phyloP scores from a whole-genome alignment of 345 rosid species.

The Noccaea bulbosa region DNA sequence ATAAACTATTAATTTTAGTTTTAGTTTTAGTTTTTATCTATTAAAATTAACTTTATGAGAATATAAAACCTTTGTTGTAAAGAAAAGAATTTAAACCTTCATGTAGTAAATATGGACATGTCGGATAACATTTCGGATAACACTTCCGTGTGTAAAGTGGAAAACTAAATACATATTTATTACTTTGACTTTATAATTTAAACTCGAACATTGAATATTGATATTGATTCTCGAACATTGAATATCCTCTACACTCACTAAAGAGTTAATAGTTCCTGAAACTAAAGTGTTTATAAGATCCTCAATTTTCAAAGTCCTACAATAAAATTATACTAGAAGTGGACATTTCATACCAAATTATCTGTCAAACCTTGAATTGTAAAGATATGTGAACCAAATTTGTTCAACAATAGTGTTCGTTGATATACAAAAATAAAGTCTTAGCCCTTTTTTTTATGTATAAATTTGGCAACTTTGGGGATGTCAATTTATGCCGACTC shows the following conservation, averaged over 20 bases:
- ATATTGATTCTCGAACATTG: neutral
- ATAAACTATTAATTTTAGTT: too few species aligned
- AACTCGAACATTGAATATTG: neutral
- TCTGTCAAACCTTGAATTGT: constrained; percentile 6
- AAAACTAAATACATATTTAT: neutral
- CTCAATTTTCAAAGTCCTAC: neutral
- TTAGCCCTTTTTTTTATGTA: too few species aligned
- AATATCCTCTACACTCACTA: neutral
- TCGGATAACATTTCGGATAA: neutral
- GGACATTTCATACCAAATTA: neutral
- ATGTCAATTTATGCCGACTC: constrained; percentile 39
- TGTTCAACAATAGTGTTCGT: neutral
- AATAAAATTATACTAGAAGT: neutral
- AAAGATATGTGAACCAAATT: constrained; percentile 17
- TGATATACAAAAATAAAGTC: neutral
- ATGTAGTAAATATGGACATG: neutral
- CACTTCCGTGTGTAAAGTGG: neutral
- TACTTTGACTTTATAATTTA: neutral
- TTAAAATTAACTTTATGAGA: neutral
- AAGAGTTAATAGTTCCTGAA: neutral
- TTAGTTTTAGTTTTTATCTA: neutral
- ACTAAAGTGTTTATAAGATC: neutral
- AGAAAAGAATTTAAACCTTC: neutral
- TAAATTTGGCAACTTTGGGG: neutral
- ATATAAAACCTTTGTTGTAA: too few species aligned